Percentiles rank a stretch among this genome's conserved stretches.
phyloP scores from a whole-genome alignment of 2,329 filamentous ascomycete species.

The Pseudogymnoascus sp. region DNA sequence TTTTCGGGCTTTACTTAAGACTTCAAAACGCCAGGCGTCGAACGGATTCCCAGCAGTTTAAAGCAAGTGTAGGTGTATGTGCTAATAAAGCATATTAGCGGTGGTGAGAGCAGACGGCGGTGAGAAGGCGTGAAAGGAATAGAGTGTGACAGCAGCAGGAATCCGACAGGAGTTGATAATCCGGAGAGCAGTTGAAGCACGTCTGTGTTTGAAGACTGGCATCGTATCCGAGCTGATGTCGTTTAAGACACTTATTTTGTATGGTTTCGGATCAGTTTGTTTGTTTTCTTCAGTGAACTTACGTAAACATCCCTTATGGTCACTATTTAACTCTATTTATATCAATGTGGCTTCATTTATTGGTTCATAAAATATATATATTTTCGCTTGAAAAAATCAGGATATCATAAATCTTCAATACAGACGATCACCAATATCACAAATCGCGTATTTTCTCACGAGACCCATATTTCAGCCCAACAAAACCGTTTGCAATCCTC shows the following conservation, averaged over 20 bases:
- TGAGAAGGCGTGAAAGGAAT: not conserved
- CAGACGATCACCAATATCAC: not conserved
- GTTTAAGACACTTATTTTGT: not conserved
- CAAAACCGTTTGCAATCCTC: not conserved
- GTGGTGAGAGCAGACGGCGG: not conserved
- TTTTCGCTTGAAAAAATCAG: not conserved
- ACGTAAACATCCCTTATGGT: no score
- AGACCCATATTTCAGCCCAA: not conserved
- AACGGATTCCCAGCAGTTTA: no score
- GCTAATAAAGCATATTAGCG: not conserved
- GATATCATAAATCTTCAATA: slow-evolving; percentile 10
- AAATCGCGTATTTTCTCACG: not conserved
- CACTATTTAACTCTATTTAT: not conserved
- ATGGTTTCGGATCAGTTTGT: no score
- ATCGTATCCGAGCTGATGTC: not conserved
- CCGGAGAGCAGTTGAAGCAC: not conserved
- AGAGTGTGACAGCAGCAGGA: not conserved
- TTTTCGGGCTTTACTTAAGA: no score
- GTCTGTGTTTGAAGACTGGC: not conserved
- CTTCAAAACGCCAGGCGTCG: no score
- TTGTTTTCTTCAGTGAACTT: not conserved
- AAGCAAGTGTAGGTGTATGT: no score
- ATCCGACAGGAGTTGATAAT: not conserved
- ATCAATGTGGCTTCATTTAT: not conserved
- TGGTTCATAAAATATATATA: not conserved